Percentiles rank a stretch among this genome's conserved stretches.
These are phyloP conservation scores for Helminthosporium solani DNA, from an alignment of 2,329 filamentous ascomycete genomes.

Conservation along the genomic window DNA sequence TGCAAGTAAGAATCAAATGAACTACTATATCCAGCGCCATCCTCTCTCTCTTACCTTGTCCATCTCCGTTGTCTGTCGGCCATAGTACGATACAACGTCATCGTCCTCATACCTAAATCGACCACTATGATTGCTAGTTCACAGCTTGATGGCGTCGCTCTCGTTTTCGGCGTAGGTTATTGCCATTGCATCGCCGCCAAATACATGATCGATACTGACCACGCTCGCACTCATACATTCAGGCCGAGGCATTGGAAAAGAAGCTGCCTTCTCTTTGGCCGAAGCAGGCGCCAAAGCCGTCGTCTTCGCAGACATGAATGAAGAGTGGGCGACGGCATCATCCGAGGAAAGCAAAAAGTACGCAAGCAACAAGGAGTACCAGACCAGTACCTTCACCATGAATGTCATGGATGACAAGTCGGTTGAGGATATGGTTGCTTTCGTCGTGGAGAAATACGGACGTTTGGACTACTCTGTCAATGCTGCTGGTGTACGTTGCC, in stretches of 20 bases:
- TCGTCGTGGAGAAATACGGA: slow-evolving; percentile 45
- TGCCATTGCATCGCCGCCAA: neutral
- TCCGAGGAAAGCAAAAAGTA: slow-evolving; percentile 7
- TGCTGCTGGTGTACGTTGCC: slow-evolving; percentile 49
- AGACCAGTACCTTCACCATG: slow-evolving; percentile 6
- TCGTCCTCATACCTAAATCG: too few relatives aligned
- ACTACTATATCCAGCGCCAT: too few relatives aligned
- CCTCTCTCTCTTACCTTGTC: too few relatives aligned
- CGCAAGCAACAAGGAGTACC: slow-evolving; percentile 8
- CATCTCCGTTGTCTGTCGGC: too few relatives aligned
- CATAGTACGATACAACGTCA: too few relatives aligned
- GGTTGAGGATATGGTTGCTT: slow-evolving; percentile 39
- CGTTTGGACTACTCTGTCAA: slow-evolving; percentile 56
- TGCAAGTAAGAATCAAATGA: too few relatives aligned
- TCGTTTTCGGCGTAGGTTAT: slow-evolving; percentile 9
- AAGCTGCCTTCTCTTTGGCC: slow-evolving; percentile 25
- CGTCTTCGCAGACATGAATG: slow-evolving; percentile 14
- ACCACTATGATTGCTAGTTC: slow-evolving; percentile 6
- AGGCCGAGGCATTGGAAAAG: slow-evolving; percentile 35
- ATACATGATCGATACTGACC: too few relatives aligned
- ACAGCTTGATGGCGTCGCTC: slow-evolving; percentile 9
- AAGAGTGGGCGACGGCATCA: slow-evolving; percentile 5
- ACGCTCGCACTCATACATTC: slow-evolving; percentile 6
- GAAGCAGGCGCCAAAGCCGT: slow-evolving; percentile 28
- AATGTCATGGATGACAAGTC: slow-evolving; percentile 7